These are phyloP conservation scores for Beta lomatogona DNA, from an alignment of 179 eudicot species.

Conservation along the genomic window DNA sequence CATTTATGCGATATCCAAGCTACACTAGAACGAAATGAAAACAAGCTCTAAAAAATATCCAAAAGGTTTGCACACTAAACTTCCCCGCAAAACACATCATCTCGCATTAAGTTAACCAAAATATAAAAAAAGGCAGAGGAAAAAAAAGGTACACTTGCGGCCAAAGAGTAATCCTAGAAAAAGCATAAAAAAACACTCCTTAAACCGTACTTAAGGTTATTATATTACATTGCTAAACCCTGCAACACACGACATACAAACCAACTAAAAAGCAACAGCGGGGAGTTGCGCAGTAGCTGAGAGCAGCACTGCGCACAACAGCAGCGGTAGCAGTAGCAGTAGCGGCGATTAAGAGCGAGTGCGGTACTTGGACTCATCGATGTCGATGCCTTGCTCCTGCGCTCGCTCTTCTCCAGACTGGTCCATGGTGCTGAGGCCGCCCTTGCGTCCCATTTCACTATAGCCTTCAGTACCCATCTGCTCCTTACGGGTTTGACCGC, in stretches of 20 bases:
- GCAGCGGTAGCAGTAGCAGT: neutral
- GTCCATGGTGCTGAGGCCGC: slow-evolving; percentile 56
- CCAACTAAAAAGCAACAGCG: neutral
- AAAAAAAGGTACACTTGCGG: too few relatives aligned
- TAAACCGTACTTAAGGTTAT: neutral
- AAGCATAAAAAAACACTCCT: neutral
- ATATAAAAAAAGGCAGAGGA: too few relatives aligned
- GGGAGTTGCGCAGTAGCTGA: neutral
- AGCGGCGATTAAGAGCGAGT: neutral
- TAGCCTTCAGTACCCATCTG: slow-evolving; percentile 58
- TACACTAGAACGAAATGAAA: too few relatives aligned
- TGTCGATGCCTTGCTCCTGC: slow-evolving; percentile 51
- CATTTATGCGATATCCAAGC: too few relatives aligned
- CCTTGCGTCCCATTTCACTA: slow-evolving; percentile 68
- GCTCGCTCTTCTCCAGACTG: slow-evolving; percentile 54
- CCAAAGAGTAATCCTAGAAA: too few relatives aligned
- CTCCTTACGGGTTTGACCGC: slow-evolving; percentile 49
- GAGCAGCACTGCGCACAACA: neutral
- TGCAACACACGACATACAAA: neutral
- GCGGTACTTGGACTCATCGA: slow-evolving; percentile 55
- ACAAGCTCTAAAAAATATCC: too few relatives aligned
- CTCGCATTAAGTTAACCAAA: too few relatives aligned
- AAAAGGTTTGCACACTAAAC: too few relatives aligned
- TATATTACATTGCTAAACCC: neutral
- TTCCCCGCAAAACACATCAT: too few relatives aligned